Evolutionary conservation across 129 eudicot species (phyloP), one percentile per base, ranked within the genome.

Genomic region (Flaveria bidentis): DNA sequence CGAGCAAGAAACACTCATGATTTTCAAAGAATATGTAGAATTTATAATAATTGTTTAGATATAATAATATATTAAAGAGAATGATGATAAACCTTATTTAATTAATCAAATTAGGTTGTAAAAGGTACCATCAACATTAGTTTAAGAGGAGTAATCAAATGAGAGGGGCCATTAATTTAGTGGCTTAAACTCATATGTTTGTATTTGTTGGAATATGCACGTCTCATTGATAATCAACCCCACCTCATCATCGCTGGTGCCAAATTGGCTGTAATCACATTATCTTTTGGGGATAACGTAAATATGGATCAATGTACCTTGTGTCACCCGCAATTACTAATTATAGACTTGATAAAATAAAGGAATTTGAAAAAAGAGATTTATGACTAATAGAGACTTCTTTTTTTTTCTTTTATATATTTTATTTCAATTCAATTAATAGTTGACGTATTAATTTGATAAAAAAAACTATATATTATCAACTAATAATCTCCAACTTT

Each of bases 181-280:
- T 80, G 75, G 80, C 63, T 74, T 26, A 80, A 80, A 74, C 79
- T 80, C 62, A 45, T 74, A n/a, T 55, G 42, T 60, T 73, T 14
- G 55, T 16, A 55, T 53, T 72, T 80, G 84, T 80, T 80, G 75
- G 79, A 80, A 80, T 74, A 80, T 14, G 52, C 53, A 80, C 84
- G 67, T 80, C 84, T 42, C 3, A 67, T 80, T 73, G 80, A 80
- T 60, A 80, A 80, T 79, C 78, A 45, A 65, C 46, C 51, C 79
- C 55, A 45, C 80, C 72, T 45, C 45, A 3, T 80, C 45, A 61
- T 80, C 25, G 80, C 80, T 79, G 42, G 67, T 76, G 56, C 67
- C 20, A 76, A 61, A 50, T 61, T 49, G 56, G 77, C 55, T 80
- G 70, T 80, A 80, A 73, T 23, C 84, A 80, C 69, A 26, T 65